phyloP scores from a whole-genome alignment of 257 asterid species.

The Plantago ovata region DNA sequence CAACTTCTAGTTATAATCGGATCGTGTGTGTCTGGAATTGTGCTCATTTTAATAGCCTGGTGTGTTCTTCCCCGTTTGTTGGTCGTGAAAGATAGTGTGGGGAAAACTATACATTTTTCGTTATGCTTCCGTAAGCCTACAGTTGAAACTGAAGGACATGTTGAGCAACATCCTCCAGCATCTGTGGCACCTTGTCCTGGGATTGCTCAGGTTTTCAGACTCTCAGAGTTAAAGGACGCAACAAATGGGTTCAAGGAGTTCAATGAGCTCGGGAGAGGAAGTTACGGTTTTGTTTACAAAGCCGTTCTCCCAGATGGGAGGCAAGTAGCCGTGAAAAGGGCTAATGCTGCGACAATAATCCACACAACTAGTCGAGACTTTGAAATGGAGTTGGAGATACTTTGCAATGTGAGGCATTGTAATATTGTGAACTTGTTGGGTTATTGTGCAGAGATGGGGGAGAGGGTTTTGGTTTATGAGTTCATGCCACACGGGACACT shows the following conservation, averaged over 20 bases:
- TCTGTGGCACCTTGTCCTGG: constrained; percentile 61
- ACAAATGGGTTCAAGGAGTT: constrained; percentile 96
- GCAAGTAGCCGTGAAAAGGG: constrained; percentile 90
- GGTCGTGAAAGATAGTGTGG: constrained; percentile 25
- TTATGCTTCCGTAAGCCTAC: constrained; percentile 33
- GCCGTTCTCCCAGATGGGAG: constrained; percentile 82
- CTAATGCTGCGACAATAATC: constrained; percentile 94
- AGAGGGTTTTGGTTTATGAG: constrained; percentile 81
- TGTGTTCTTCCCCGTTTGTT: constrained; percentile 45
- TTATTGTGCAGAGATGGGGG: constrained; percentile 96
- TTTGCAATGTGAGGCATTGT: constrained; percentile 65
- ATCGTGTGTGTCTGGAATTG: constrained; percentile 46
- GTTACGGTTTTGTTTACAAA: constrained; percentile 88
- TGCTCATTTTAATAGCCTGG: constrained; percentile 54
- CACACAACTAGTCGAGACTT: constrained; percentile 79
- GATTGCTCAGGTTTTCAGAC: constrained; percentile 78
- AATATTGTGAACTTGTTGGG: constrained; percentile 87
- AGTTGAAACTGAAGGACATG: constrained; percentile 27
- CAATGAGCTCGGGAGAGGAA: constrained; percentile 90
- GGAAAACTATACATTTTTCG: constrained; percentile 28
- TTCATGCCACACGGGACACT: constrained; percentile 92
- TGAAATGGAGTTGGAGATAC: constrained; percentile 78
- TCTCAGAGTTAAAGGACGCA: constrained; percentile 84
- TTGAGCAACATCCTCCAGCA: constrained; percentile 39
- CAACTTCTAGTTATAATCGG: constrained; percentile 50